phyloP scores from a whole-genome alignment of 2,329 filamentous ascomycete species.

The Tricladium varicosporioides region DNA sequence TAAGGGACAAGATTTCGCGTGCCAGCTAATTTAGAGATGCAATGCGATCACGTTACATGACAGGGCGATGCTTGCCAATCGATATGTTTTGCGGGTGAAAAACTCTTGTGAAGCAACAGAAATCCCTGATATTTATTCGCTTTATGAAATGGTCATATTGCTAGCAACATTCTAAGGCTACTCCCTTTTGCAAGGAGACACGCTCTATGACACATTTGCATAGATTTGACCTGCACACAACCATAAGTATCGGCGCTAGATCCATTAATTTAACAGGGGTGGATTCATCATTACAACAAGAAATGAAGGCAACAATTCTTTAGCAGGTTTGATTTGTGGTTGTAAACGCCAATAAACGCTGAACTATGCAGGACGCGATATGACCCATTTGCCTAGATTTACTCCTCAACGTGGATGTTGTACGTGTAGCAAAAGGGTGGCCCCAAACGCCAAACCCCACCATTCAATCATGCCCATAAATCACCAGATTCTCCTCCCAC shows the following conservation, averaged over 20 bases:
- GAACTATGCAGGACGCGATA: background rate
- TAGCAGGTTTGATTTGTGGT: too few species aligned
- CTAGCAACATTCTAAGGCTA: background rate
- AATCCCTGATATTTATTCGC: background rate
- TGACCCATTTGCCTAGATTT: background rate
- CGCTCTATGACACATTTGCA: background rate
- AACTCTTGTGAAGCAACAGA: background rate
- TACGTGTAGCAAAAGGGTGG: background rate
- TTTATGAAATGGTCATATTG: background rate
- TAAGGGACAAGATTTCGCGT: constrained; percentile 23
- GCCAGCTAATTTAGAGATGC: constrained; percentile 21
- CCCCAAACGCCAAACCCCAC: background rate
- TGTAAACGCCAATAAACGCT: background rate
- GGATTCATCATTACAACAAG: background rate
- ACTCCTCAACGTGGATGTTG: background rate
- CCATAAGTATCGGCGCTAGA: background rate
- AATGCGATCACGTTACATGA: constrained; percentile 19
- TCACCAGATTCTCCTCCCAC: background rate
- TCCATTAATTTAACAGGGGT: background rate
- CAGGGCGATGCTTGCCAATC: constrained; percentile 1
- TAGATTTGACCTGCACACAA: background rate
- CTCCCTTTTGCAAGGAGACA: background rate
- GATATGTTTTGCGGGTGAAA: background rate
- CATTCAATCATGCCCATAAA: background rate
- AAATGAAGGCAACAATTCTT: too few species aligned